phyloP scores from a whole-genome alignment of 805 yeast genomes.

The Schizosaccharomyces cryophilus region DNA sequence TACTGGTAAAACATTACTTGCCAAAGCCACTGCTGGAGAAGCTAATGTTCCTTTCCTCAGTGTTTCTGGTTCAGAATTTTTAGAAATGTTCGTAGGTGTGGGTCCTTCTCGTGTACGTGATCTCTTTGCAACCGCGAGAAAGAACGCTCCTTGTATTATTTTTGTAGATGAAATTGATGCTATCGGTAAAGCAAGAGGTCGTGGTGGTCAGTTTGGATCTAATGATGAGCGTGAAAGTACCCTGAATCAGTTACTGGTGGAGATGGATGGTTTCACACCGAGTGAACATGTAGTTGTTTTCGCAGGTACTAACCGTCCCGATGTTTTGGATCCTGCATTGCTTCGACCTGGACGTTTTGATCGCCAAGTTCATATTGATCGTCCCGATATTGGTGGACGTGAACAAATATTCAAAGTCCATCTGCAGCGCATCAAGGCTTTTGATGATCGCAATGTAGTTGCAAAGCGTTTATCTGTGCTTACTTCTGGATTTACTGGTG shows the following conservation, averaged over 20 bases:
- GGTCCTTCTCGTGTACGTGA: slow-evolving; percentile 97
- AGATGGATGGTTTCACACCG: slow-evolving; percentile 91
- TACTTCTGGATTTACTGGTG: slow-evolving; percentile 96
- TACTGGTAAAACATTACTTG: slow-evolving; percentile 90
- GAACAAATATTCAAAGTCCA: slow-evolving; percentile 81
- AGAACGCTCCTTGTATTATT: slow-evolving; percentile 84
- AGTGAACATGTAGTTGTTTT: slow-evolving; percentile 85
- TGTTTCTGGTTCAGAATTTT: slow-evolving; percentile 92
- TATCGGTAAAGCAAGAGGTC: slow-evolving; percentile 78
- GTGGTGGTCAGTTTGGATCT: slow-evolving; percentile 23
- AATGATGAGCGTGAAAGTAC: slow-evolving; percentile 96
- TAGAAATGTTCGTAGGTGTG: slow-evolving; percentile 97
- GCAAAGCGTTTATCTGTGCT: slow-evolving; percentile 80
- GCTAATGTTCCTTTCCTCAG: slow-evolving; percentile 93
- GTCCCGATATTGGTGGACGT: slow-evolving; percentile 87
- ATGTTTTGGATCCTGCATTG: slow-evolving; percentile 74
- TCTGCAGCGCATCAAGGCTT: slow-evolving; percentile 42
- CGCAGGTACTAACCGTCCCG: slow-evolving; percentile 94
- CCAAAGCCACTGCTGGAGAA: slow-evolving; percentile 97
- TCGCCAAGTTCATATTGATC: slow-evolving; percentile 72
- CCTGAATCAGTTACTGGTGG: slow-evolving; percentile 80
- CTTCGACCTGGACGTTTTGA: slow-evolving; percentile 96
- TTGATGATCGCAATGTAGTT: slow-evolving; percentile 27
- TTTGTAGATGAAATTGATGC: slow-evolving; percentile 98
- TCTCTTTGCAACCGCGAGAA: slow-evolving; percentile 72